Evolutionary conservation across 1,139 yeast species (phyloP), one percentile per base, ranked within the genome.

Genomic region (Yamadazyma diddensiae): DNA sequence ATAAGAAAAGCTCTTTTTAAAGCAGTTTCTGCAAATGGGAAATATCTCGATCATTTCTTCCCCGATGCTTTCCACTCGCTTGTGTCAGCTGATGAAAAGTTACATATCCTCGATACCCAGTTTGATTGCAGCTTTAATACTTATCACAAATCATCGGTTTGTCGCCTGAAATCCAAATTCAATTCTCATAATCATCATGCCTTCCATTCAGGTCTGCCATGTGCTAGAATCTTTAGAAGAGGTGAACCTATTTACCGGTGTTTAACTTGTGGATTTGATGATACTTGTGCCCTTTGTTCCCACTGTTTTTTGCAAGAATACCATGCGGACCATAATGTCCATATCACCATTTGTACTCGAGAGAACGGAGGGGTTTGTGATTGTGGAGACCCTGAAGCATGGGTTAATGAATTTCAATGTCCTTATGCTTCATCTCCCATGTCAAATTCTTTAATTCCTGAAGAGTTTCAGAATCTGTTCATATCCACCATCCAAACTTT

Each of bases 241-340:
- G 95, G 95, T n/a, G 95, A 87, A 49, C 92, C 95, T 0, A 82
- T 88, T 3, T 84, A 83, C 52, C 65, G 94, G 28, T 87, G 96
- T 51, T 75, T 67, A 28, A 85, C 95, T 0, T 87, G 96, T 57
- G 92, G 88, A 0, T 71, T 73, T 33, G 95, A 86, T 52, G 95
- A 85, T 32, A 81, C 94, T 0, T 84, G 95, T 58, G 95, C 92
- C 0, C 60, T 92, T 16, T 92, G 98, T 52, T 73, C 81, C 6
- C 66, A 73, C 43, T 92, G 98, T 53, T 92, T 69, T 57, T 77
- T 79, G 35, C 78, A 79, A 3, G 79, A 76, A 4, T 70, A 72
- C 36, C 98, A 92, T 57, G 53, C 57, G 21, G 94, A 79, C 31
- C 98, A 92, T 54, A 77, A 79, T 28, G 82, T 85, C 10, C 79